phyloP scores from a whole-genome alignment of 2,329 filamentous ascomycete genomes.

The Geoglossum cookeanum region DNA sequence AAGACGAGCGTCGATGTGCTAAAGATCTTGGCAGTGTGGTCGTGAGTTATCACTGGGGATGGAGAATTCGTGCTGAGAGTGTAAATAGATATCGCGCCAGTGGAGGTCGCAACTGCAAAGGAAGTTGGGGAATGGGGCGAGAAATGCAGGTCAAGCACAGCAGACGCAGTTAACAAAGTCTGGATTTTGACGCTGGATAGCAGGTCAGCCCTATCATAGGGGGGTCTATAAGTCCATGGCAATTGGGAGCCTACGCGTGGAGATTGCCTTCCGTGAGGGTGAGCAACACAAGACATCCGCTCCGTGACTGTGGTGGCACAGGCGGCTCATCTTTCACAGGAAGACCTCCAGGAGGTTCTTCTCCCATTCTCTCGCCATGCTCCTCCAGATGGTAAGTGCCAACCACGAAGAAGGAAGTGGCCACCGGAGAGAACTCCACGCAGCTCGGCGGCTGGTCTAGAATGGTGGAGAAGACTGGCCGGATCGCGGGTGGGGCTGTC shows the following conservation, averaged over 20 bases:
- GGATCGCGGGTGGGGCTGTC: background rate
- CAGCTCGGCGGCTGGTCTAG: constrained; percentile 58
- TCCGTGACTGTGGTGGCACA: constrained; percentile 42
- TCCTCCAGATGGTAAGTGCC: constrained; percentile 68
- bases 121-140: constrained; percentile 35
- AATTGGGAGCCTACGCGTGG: background rate
- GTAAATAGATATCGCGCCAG: constrained; percentile 49
- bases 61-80: constrained; percentile 19
- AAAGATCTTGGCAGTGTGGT: constrained; percentile 30
- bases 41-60: constrained; percentile 16
- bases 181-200: constrained; percentile 28
- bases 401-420: constrained; percentile 50
- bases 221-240: constrained; percentile 13
- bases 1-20: constrained; percentile 45
- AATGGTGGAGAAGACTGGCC: constrained; percentile 29
- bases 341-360: background rate
- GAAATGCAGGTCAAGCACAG: constrained; percentile 75
- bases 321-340: constrained; percentile 8
- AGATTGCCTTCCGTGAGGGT: constrained; percentile 29
- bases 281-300: constrained; percentile 55
- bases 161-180: constrained; percentile 44
- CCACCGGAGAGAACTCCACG: constrained; percentile 48
- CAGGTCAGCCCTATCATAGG: constrained; percentile 21
- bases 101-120: constrained; percentile 62
- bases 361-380: constrained; percentile 5